Evolutionary conservation across 805 yeast species (phyloP).

Genomic region (Hanseniaspora clermontiae): DNA sequence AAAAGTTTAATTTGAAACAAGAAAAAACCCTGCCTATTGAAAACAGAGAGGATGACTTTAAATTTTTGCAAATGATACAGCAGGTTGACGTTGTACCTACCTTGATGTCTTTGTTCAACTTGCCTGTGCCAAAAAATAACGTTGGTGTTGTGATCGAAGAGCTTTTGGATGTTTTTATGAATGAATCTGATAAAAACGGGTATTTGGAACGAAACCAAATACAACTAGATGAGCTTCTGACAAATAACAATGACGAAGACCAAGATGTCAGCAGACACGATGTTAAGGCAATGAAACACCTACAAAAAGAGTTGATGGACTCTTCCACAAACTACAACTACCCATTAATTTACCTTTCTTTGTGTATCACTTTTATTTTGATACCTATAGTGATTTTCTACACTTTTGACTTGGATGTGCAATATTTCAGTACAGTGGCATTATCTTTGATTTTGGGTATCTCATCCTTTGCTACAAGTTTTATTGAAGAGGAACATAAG

Average conservation of each 20-base stretch:
- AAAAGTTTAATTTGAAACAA: slow-evolving; percentile 33
- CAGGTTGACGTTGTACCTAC: slow-evolving; percentile 96
- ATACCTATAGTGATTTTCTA: slow-evolving; percentile 14
- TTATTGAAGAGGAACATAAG: slow-evolving; percentile 93
- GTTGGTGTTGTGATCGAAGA: slow-evolving; percentile 59
- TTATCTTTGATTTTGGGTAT: slow-evolving; percentile 32
- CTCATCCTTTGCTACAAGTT: slow-evolving; percentile 71
- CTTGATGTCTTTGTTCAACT: slow-evolving; percentile 59
- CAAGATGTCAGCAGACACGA: slow-evolving; percentile 17
- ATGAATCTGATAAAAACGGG: slow-evolving; percentile 22
- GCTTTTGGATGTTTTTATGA: slow-evolving; percentile 41
- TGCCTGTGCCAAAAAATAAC: slow-evolving; percentile 85
- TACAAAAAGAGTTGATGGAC: slow-evolving; percentile 41
- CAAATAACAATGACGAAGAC: slow-evolving; percentile 1
- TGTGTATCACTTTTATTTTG: slow-evolving; percentile 18
- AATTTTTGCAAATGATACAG: slow-evolving; percentile 46
- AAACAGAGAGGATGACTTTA: slow-evolving; percentile 32
- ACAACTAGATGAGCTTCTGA: slow-evolving; percentile 35
- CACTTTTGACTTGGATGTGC: slow-evolving; percentile 6
- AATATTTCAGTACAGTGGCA: slow-evolving; percentile 6
- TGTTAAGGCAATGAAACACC: slow-evolving; percentile 25
- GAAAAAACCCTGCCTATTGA: slow-evolving; percentile 21
- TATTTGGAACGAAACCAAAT: slow-evolving; percentile 39
- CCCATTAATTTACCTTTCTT: slow-evolving; percentile 31
- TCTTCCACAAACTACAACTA: slow-evolving; percentile 67